Evolutionary conservation across 2,329 filamentous ascomycete species (phyloP), one percentile per base, ranked within the genome.

Genomic region (Microsporum ferrugineum): DNA sequence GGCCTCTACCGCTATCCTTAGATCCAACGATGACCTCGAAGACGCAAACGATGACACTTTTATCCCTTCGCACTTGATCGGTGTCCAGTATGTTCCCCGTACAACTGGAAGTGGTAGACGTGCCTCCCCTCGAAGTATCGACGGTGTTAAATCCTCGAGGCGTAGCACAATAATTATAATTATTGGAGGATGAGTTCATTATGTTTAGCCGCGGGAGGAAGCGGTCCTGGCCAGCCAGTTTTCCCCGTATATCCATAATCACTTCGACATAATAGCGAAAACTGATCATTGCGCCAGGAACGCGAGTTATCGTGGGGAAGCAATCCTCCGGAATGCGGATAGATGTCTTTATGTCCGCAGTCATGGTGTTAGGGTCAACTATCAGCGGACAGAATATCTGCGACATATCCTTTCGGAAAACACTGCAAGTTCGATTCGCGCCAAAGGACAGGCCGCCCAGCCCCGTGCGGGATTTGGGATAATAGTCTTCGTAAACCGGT

Each of bases 241-340:
- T 94, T 41, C 92, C 92, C 55, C 94, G 91, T 0, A 97, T 80
- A 70, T 99, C 94, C 27, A 96, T 84, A 33, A 97, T 86, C 1
- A 96, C 89, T 73, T 99, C 94, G 23, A 96, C 82, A 66, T 91
- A 89, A 70, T 99, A 97, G 66, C 87, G 89, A 77, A 99, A 97
- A 67, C 87, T 91, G 65, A 99, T 94, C 86, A 97, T 94, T 38
- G 89, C 87, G 2, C 92, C 91, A 0, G 94, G 94, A 0, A 96
- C 90, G 60, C 86, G 87, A 33, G 85, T 85, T 64, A 97, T 97
- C 1, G 91, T 96, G 0, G 94, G 92, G 67, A 97, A 97, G 0
- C 86, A 85, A 69, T 96, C 89, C 65, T 95, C 90, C 0, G 94
- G 94, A 2, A 97, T 84, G 66, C 89, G 85, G 14, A 99, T 84